These are phyloP conservation scores for Colletotrichum plurivorum DNA, from an alignment of 2,329 filamentous ascomycete species.

Conservation along the genomic window DNA sequence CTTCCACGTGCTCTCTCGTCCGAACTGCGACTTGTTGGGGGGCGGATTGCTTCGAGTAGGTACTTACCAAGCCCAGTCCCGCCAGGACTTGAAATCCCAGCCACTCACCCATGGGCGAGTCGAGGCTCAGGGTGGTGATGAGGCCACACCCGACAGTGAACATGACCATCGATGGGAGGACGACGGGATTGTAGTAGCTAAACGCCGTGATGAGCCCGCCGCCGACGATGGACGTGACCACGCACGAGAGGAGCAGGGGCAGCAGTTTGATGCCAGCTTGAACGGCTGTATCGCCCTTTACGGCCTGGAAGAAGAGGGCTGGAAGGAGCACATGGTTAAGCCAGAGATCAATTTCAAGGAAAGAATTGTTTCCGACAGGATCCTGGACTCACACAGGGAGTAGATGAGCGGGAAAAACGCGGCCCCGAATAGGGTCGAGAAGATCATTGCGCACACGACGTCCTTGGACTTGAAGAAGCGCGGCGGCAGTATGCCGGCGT, in stretches of 20 bases:
- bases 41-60: too few species aligned
- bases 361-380: too few species aligned
- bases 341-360: not conserved
- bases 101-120: conserved; percentile 65
- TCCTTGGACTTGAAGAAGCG: conserved; percentile 62
- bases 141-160: conserved; percentile 65
- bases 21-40: too few species aligned
- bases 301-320: conserved; percentile 69
- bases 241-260: conserved; percentile 64
- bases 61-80: conserved; percentile 62
- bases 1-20: too few species aligned
- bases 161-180: conserved; percentile 58
- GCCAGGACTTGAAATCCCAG: conserved; percentile 72
- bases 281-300: conserved; percentile 65
- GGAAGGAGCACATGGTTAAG: not conserved
- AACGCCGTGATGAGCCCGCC: conserved; percentile 58
- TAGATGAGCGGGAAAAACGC: conserved; percentile 68
- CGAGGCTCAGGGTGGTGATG: conserved; percentile 65
- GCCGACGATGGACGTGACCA: conserved; percentile 61
- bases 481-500: conserved; percentile 64
- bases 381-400: conserved; percentile 60
- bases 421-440: conserved; percentile 64
- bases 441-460: conserved; percentile 55
- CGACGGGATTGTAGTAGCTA: conserved; percentile 59
- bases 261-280: conserved; percentile 69